Base-by-base conservation (phyloP, 805 yeast species). In the Scheffersomyces amazonensis region DNA sequence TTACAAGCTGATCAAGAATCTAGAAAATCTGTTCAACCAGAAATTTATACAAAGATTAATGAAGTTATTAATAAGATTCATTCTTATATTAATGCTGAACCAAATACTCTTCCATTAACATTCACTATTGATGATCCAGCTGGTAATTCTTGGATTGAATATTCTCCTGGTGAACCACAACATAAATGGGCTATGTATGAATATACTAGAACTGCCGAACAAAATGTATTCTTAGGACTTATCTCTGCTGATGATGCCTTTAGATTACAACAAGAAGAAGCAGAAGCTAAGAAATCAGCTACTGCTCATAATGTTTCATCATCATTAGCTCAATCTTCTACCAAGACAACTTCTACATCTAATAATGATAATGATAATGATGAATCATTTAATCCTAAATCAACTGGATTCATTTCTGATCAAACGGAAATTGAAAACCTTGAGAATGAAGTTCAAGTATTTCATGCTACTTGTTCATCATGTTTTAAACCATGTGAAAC, bases 101-200 rank as follows among this genome's bases (percentile, higher is more conserved):
- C 75, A 37, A 78, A 76, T 22, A 73, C 78, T 15, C 62, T 87
- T 37, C 98, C 98, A 2, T 54, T 91, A 44, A 85, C 95, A 0
- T 75, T 91, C 34, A 71, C 75, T 17, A 66, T 88, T 9, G 96
- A 90, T 60, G 99, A 93, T 62, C 97, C 99, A 20, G 78, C 96
- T 1, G 99, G 99, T 12, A 93, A 93, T 68, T 91, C 98, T 4
- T 93, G 97, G 96, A 80, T 93, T 38, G 96, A 87, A 56, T 87
- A 75, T 59, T 63, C 77, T 42, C 96, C 96, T 15, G 90, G 87
- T 42, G 96, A 88, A 58, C 75, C 95, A 4, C 37, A 35, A 31
- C 95, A 87, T 62, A 88, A 90, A 62, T 91, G 96, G 96, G 75
- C 93, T 18, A 84, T 80, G 61, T 70, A 75, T 23, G 90, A 87